phyloP scores from a whole-genome alignment of 2,329 filamentous ascomycete genomes.

The Aspergillus pseudonomiae region DNA sequence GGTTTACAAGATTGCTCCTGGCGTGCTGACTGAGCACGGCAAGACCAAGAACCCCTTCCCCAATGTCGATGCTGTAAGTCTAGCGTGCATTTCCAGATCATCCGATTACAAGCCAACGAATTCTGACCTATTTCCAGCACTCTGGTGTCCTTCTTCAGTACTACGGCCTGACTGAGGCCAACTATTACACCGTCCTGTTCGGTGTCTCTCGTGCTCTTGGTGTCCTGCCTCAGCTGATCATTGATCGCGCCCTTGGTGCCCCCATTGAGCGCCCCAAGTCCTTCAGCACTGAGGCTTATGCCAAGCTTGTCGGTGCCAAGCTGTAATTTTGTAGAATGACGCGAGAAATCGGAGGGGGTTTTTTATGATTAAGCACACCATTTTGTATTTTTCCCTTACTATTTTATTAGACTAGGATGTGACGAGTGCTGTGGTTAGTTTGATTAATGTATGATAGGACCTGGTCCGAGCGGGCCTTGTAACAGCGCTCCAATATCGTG shows the following conservation, averaged over 20 bases:
- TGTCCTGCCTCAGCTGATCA: conserved; percentile 99
- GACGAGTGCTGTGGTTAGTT: conserved; percentile 38
- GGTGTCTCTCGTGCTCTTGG: conserved; percentile 97
- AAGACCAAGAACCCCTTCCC: conserved; percentile 99
- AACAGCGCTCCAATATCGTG: conserved; percentile 35
- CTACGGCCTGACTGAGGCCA: conserved; percentile 98
- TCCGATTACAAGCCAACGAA: background rate
- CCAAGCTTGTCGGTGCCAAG: conserved; percentile 88
- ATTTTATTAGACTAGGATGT: conserved; percentile 24
- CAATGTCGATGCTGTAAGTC: conserved; percentile 82
- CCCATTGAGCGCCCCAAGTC: conserved; percentile 99
- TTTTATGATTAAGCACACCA: conserved; percentile 23
- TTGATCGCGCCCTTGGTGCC: conserved; percentile 94
- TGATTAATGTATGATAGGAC: conserved; percentile 45
- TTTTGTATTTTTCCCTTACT: conserved; percentile 26
- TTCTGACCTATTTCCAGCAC: conserved; percentile 57
- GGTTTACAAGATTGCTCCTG: conserved; percentile 99
- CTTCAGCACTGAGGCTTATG: conserved; percentile 96
- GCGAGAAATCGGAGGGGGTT: conserved; percentile 14
- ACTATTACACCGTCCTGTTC: conserved; percentile 99
- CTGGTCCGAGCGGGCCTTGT: conserved; percentile 43
- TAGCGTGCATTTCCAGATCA: background rate
- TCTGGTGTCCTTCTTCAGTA: conserved; percentile 99
- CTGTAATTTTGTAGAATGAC: conserved; percentile 63
- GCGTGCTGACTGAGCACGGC: conserved; percentile 97